These are phyloP conservation scores for Capsella rubella DNA, from an alignment of 441 rosid species.

Conservation along the genomic window DNA sequence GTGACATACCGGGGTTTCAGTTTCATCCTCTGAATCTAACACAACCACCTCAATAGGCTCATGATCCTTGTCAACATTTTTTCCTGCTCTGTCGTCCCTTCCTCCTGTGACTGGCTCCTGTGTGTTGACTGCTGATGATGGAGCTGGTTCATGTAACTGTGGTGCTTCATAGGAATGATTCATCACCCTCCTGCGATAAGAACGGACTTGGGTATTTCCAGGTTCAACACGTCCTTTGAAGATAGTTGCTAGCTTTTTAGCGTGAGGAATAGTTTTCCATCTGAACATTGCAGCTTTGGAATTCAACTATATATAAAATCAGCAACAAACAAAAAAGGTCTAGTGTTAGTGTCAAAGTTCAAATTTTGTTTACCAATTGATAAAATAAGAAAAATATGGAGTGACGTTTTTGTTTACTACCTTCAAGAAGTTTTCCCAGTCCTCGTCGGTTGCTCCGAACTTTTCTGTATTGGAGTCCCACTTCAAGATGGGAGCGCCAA, in stretches of 20 bases:
- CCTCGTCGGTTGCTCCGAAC: conserved; percentile 52
- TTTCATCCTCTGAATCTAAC: too few species aligned
- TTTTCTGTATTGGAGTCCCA: conserved; percentile 48
- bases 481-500: conserved; percentile 45
- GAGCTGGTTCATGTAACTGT: conserved; percentile 34
- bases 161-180: conserved; percentile 4
- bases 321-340: neutral
- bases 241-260: conserved; percentile 50
- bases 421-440: conserved; percentile 50
- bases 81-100: neutral
- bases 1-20: too few species aligned
- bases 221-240: conserved; percentile 43
- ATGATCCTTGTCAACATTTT: too few species aligned
- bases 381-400: too few species aligned
- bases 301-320: conserved; percentile 43
- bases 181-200: conserved; percentile 34
- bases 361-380: too few species aligned
- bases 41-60: too few species aligned
- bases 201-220: conserved; percentile 40
- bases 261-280: conserved; percentile 40
- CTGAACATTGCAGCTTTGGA: conserved; percentile 49
- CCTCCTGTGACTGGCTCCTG: conserved; percentile 38
- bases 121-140: conserved; percentile 36
- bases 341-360: too few species aligned
- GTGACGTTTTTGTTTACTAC: conserved; percentile 38